Base-by-base conservation (phyloP, 805 yeast genomes). In the Vanderwaltozyma tropicalis region DNA sequence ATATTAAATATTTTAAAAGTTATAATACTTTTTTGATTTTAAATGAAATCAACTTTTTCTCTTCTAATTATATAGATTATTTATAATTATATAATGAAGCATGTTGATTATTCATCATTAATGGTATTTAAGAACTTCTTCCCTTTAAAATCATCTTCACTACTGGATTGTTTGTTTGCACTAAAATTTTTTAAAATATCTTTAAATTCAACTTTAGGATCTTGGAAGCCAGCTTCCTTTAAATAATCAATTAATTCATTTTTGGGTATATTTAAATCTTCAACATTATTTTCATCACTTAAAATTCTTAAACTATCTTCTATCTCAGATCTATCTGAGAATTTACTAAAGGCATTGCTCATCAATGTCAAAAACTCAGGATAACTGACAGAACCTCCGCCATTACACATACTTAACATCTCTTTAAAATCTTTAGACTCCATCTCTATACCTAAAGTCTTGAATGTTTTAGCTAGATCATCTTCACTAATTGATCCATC, bases 361-460 rank as follows among this genome's bases (percentile, higher is more conserved):
- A 87, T 73, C 30, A 76, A 56, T 10, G 78, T 70, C 45, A 81
- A 61, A 51, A 76, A 87, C 32, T 71, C 71, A 4, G 88, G 75
- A 51, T 86, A 84, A 38, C 72, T 70, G 27, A 83, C 41, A 5
- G 56, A 45, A 20, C 55, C 57, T 20, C 41, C 45, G 6, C 44
- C 43, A 5, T 42, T 34, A 17, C n/a, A 25, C 12, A 11, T n/a
- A 3, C 46, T 41, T 32, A 81, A 49, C 89, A 83, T 82, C 12
- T 50, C 38, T 1, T 60, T 48, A 4, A 80, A 48, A 13, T 71
- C 67, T 0, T 61, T 59, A 10, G 69, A 70, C 4, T 60, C 50
- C 2, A 61, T 52, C 2, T 60, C 61, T 33, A 72, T 68, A 1
- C 79, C 82, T 13, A 80, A 45, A 10, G 72, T 69, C 29, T 69